Base-by-base conservation (phyloP, 2,329 filamentous ascomycete genomes). In the Triangularia verruculosa region DNA sequence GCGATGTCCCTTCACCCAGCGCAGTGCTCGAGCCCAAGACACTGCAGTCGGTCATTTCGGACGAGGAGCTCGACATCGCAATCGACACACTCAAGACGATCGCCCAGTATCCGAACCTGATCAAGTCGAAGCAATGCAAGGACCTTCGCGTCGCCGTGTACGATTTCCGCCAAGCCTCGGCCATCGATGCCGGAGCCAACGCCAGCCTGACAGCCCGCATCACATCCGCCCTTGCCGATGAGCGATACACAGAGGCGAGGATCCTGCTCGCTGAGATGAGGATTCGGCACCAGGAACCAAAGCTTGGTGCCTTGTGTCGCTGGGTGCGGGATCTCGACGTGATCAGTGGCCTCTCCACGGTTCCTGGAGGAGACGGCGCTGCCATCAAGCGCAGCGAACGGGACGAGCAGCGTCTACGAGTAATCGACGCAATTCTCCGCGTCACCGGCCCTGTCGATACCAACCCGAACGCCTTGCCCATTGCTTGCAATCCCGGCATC, bases 311-410 rank as follows among this genome's bases (percentile, higher is more conserved):
- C 1, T 75, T 91, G 7, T 90, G 88, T 73, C 84, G 89, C 62
- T 91, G 89, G 89, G 88, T 91, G 4, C 82, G 89, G 63, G 88
- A 90, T 70, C 77, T 91, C 25, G 88, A 91, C 69, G 84, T 90
- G 24, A 84, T 90, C 57, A 89, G 85, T 67, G 87, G 87, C 1
- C 75, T 90, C 7, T 86, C 86, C 3, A 85, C 86, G 22, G 78
- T 83, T 60, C 77, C 83, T 0, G 78, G 78, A 1, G 79, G 79
- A 2, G 74, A 76, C 54, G 72, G 73, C 43, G 71, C 67, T 13
- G 71, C 65, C 1, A 67, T 74, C 2, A 69, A 77, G 60, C 78
- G 82, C 34, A 78, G 78, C 0, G 69, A 73, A 2, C 78, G 77
- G 53, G 83, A 87, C 11, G 75, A 80, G 34, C 83, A 88, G 61